Evolutionary conservation across 257 asterid species (phyloP).

Genomic region (Lycium ferocissimum): DNA sequence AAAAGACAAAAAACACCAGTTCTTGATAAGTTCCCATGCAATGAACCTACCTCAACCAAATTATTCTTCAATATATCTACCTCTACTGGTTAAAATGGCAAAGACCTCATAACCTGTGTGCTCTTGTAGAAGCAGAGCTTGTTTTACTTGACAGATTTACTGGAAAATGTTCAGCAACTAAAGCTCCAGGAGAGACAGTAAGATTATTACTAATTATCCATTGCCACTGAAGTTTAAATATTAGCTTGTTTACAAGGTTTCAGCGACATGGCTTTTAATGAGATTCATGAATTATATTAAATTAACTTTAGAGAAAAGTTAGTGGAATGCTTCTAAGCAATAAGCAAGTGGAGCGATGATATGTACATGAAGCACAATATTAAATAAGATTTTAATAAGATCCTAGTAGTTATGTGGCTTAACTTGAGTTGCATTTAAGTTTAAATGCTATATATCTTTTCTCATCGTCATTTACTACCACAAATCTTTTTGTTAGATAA

Average conservation of each 20-base stretch:
- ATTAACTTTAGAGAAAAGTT: neutral
- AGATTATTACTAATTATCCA: neutral
- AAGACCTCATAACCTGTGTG: too few species aligned
- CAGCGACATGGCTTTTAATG: neutral
- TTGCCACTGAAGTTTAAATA: neutral
- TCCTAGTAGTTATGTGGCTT: slow-evolving; percentile 4
- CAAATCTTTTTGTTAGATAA: neutral
- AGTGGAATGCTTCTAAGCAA: slow-evolving; percentile 1
- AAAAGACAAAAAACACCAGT: too few species aligned
- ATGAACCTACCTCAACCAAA: too few species aligned
- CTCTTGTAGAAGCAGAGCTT: too few species aligned
- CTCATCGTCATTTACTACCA: slow-evolving; percentile 6
- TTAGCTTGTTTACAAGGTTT: neutral
- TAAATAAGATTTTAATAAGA: slow-evolving; percentile 10
- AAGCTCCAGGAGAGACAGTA: neutral
- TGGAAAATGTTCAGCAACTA: neutral
- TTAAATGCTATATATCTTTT: neutral
- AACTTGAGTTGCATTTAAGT: slow-evolving; percentile 12
- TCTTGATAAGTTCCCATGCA: too few species aligned
- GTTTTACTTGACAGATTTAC: neutral
- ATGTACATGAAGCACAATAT: neutral
- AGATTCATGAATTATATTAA: neutral
- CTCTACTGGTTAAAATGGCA: too few species aligned
- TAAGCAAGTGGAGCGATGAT: slow-evolving; percentile 13
- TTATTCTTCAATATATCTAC: too few species aligned